Evolutionary conservation across 345 rosid species (phyloP).

Genomic region (Eucalyptus marginata): DNA sequence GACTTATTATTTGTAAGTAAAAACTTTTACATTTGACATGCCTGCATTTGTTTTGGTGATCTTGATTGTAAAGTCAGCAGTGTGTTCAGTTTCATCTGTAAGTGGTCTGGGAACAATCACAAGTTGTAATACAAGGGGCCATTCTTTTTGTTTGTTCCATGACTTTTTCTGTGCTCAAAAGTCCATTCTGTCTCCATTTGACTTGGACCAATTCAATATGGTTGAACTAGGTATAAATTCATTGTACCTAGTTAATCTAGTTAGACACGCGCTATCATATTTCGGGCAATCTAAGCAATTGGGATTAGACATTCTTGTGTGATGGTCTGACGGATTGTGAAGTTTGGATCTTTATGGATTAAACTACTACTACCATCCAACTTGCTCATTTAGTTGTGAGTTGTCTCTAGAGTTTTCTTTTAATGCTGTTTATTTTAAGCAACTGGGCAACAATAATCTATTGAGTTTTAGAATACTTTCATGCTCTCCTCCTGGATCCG

Average conservation of each 20-base stretch:
- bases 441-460: not conserved
- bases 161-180: not conserved
- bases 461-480: not conserved
- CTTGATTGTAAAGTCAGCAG: not conserved
- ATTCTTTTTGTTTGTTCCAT: not conserved
- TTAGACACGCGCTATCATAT: not conserved
- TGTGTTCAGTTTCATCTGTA: not conserved
- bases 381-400: not conserved
- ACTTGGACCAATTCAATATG: not conserved
- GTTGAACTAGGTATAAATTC: not conserved
- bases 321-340: not conserved
- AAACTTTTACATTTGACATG: not conserved
- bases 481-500: not conserved
- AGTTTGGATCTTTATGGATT: not conserved
- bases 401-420: not conserved
- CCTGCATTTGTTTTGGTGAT: not conserved
- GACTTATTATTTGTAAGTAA: not conserved
- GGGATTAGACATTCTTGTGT: not conserved
- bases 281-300: not conserved
- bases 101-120: not conserved
- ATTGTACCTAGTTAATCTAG: not conserved
- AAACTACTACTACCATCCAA: not conserved
- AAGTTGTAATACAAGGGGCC: not conserved
- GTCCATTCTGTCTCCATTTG: not conserved
- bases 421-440: not conserved